These are phyloP conservation scores for Daldinia grandis DNA, from an alignment of 495 filamentous ascomycete genomes.

Conservation along the genomic window DNA sequence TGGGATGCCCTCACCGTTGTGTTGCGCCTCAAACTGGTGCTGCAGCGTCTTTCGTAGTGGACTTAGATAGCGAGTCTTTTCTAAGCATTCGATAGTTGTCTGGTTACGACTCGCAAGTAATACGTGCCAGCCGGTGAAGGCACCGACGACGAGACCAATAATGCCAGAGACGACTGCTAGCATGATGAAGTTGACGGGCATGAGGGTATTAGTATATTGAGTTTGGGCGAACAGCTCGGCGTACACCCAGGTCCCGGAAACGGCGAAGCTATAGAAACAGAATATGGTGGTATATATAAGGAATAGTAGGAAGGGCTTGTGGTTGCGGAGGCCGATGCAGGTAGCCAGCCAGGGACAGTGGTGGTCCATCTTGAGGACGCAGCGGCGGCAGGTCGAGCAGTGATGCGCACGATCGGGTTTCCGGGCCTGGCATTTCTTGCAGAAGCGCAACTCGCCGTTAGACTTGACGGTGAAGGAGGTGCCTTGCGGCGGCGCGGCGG, in stretches of 20 bases:
- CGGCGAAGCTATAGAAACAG: constrained; percentile 80
- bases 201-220: constrained; percentile 68
- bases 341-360: constrained; percentile 98
- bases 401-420: constrained; percentile 98
- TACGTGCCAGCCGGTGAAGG: constrained; percentile 94
- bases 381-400: constrained; percentile 90
- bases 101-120: constrained; percentile 77
- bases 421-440: constrained; percentile 93
- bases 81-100: constrained; percentile 94
- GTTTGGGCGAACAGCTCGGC: constrained; percentile 74
- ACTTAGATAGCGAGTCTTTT: constrained; percentile 91
- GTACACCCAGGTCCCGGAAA: constrained; percentile 81
- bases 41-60: constrained; percentile 76
- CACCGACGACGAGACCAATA: constrained; percentile 85
- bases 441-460: constrained; percentile 83
- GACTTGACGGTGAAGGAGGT: constrained; percentile 90
- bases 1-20: constrained; percentile 56
- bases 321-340: constrained; percentile 91
- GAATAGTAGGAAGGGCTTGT: constrained; percentile 95
- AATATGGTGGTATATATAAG: constrained; percentile 90
- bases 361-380: constrained; percentile 99
- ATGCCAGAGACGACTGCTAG: constrained; percentile 87
- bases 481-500: constrained; percentile 58
- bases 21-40: constrained; percentile 63
- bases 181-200: constrained; percentile 91